Evolutionary conservation across 169 alveolate genomes (phyloP).

Genomic region (Amoebophrya sp.): DNA sequence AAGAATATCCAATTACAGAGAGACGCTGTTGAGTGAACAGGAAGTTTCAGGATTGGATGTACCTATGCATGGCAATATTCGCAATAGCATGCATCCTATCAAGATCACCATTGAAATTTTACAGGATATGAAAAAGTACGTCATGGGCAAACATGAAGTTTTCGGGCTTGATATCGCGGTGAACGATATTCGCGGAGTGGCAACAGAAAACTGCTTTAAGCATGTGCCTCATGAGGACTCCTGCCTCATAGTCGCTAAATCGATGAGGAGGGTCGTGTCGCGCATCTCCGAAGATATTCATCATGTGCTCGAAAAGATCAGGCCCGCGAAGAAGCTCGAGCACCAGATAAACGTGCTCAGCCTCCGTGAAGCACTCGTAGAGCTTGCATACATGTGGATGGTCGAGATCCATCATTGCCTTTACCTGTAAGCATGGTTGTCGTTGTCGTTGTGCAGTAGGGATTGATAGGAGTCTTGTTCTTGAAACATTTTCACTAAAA

Average conservation of each 20-base stretch:
- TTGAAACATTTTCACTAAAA: no score
- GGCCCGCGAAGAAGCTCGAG: conserved; percentile 55
- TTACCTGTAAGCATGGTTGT: neutral
- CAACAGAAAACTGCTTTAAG: conserved; percentile 33
- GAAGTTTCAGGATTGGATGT: no score
- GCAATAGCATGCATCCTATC: no score
- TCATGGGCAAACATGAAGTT: conserved; percentile 33
- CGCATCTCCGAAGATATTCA: neutral
- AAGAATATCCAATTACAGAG: no score
- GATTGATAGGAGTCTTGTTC: no score
- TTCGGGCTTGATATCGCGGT: conserved; percentile 36
- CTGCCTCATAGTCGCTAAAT: conserved; percentile 12
- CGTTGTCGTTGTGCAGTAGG: no score
- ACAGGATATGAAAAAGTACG: conserved; percentile 8
- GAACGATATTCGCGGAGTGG: conserved; percentile 20
- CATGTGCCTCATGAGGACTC: conserved; percentile 34
- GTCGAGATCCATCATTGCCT: conserved; percentile 46
- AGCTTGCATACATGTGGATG: conserved; percentile 56
- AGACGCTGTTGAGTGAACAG: no score
- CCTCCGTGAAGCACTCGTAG: conserved; percentile 52
- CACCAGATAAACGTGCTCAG: conserved; percentile 44
- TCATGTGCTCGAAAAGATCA: conserved; percentile 50
- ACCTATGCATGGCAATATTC: no score
- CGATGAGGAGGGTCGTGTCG: neutral
- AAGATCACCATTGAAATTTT: no score